These are phyloP conservation scores for Kodamaea hsintzibuensis DNA, from an alignment of 805 yeast genomes.

Conservation along the genomic window DNA sequence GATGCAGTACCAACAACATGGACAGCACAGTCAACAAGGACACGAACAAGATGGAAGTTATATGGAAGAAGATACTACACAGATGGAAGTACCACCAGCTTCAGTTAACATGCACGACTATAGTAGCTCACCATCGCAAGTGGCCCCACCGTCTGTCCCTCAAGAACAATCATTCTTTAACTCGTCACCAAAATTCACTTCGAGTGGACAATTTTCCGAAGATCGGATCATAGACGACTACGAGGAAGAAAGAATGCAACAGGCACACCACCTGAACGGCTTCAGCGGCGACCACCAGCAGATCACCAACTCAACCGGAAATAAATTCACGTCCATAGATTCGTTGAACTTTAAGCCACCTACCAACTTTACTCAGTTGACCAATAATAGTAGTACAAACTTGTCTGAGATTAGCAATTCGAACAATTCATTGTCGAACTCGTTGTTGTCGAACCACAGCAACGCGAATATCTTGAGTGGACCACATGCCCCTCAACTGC, in stretches of 20 bases:
- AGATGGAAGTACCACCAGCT: conserved; percentile 16
- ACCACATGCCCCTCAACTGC: conserved; percentile 10
- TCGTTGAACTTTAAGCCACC: conserved; percentile 43
- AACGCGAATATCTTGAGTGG: conserved; percentile 10
- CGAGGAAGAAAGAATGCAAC: conserved; percentile 10
- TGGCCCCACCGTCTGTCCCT: conserved; percentile 3
- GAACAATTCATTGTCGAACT: conserved; percentile 22
- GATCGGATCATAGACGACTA: conserved; percentile 14
- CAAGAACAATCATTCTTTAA: conserved; percentile 6
- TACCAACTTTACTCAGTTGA: conserved; percentile 39
- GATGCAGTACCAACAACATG: conserved; percentile 12
- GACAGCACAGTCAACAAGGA: conserved; percentile 9
- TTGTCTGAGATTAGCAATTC: conserved; percentile 36
- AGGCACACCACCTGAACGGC: conserved; percentile 8
- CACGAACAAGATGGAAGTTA: conserved; percentile 29
- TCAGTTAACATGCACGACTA: conserved; percentile 7
- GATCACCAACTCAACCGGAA: conserved; percentile 10
- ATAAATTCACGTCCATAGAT: conserved; percentile 40
- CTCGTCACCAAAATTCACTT: conserved; percentile 16
- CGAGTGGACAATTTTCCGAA: conserved; percentile 12
- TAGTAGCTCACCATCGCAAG: conserved; percentile 11
- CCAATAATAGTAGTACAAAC: conserved; percentile 41
- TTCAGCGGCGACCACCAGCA: neutral
- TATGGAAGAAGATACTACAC: conserved; percentile 42
- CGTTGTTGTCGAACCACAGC: conserved; percentile 18